A percentile compares a stretch with the other conserved stretches of the same genome.
Conservation (phyloP, 768 basidiomycete species). For the Leccinum uliginosum region DNA sequence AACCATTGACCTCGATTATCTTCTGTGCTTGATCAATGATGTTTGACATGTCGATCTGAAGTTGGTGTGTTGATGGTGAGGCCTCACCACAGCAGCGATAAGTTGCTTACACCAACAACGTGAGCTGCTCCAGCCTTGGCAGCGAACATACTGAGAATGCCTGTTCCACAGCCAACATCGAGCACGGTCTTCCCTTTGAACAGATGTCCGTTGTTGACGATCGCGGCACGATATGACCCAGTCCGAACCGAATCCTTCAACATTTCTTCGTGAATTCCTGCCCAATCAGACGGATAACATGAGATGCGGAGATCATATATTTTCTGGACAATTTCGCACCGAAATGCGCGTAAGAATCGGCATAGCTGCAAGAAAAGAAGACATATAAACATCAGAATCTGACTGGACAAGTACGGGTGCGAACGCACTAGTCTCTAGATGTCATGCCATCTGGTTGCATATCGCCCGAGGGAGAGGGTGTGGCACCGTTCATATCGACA, state of each 20-base stretch:
- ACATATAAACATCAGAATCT: conserved; percentile 36
- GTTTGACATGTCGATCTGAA: conserved; percentile 98
- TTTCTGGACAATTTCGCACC: conserved; percentile 43
- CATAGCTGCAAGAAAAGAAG: conserved; percentile 62
- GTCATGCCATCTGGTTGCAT: conserved; percentile 55
- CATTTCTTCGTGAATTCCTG: conserved; percentile 99
- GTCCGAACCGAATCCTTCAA: conserved; percentile 95
- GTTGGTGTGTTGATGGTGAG: conserved; percentile 12
- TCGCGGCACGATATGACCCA: conserved; percentile 90
- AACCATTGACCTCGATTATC: conserved; percentile 95
- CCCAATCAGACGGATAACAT: conserved; percentile 2
- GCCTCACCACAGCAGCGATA: conserved; percentile 1
- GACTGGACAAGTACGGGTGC: conserved; percentile 23
- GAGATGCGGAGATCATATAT: conserved; percentile 1
- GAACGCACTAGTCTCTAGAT: conserved; percentile 82
- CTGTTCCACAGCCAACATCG: conserved; percentile 98
- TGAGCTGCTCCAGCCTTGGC: conserved; percentile 92
- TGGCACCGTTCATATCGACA: conserved; percentile 28
- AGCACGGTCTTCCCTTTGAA: conserved; percentile 97
- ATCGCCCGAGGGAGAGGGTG: conserved; percentile 24
- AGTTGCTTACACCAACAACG: conserved; percentile 77
- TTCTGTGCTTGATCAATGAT: conserved; percentile 99
- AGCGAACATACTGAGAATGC: conserved; percentile 97
- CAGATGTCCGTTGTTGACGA: conserved; percentile 89
- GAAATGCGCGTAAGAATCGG: conserved; percentile 94